Evolutionary conservation across 352 stramenopile genomes (phyloP).

Genomic region (Nothophytophthora sp.): DNA sequence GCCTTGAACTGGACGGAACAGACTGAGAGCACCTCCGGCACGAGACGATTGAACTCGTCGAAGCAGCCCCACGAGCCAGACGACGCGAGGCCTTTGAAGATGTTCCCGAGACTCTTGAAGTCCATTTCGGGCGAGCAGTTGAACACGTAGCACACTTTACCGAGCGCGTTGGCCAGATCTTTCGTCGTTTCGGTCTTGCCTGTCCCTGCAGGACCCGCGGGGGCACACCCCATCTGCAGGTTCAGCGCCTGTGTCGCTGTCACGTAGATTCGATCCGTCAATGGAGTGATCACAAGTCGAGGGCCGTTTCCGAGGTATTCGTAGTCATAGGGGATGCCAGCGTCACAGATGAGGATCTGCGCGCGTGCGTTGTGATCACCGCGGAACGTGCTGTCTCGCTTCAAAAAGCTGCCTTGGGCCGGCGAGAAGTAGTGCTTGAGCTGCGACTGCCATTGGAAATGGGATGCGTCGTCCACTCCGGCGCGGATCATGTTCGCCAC

Average conservation of each 20-base stretch:
- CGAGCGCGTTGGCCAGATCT: slow-evolving; percentile 93
- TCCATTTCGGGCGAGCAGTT: slow-evolving; percentile 97
- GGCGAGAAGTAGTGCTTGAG: slow-evolving; percentile 96
- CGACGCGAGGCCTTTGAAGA: slow-evolving; percentile 96
- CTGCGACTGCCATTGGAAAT: slow-evolving; percentile 96
- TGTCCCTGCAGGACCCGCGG: slow-evolving; percentile 84
- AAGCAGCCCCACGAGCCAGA: slow-evolving; percentile 96
- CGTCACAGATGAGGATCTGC: slow-evolving; percentile 92
- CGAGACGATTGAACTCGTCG: slow-evolving; percentile 96
- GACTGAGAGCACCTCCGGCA: slow-evolving; percentile 94
- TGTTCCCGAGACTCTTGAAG: slow-evolving; percentile 96
- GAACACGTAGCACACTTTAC: slow-evolving; percentile 96
- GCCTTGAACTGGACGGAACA: slow-evolving; percentile 97
- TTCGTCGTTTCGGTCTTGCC: slow-evolving; percentile 97
- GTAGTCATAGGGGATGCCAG: slow-evolving; percentile 96
- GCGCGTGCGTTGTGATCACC: slow-evolving; percentile 75
- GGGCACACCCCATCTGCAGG: slow-evolving; percentile 87
- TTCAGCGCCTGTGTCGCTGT: slow-evolving; percentile 95
- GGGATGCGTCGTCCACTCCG: slow-evolving; percentile 78
- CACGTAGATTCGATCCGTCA: slow-evolving; percentile 97
- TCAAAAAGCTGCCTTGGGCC: slow-evolving; percentile 86
- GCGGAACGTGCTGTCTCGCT: slow-evolving; percentile 90
- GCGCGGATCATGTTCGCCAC: slow-evolving; percentile 95
- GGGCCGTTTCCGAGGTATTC: slow-evolving; percentile 96
- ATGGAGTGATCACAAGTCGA: slow-evolving; percentile 94